Evolutionary conservation across 345 rosid species (phyloP), one percentile per base, ranked within the genome.

Genomic region (Physaria fendleri): DNA sequence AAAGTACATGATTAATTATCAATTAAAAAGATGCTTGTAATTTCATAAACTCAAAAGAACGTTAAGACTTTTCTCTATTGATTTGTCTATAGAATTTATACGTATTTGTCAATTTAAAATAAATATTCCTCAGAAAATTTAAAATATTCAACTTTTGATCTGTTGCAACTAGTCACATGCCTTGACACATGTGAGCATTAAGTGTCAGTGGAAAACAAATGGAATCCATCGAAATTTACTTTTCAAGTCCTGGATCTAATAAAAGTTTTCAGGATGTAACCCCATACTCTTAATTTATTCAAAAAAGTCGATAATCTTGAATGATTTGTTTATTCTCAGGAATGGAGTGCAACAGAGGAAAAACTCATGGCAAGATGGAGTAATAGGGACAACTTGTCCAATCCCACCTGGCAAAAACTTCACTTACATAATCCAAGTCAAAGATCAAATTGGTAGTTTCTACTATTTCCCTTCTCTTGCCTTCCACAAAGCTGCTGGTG

Each of bases 401-500:
- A 89, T 93, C 45, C 85, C 82, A 25, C 95, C 94, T 0, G 87
- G 95, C 21, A 84, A 59, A 76, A 93, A 82, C 74, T 86, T 78
- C 67, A 93, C 99, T 0, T 92, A 88, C 52, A 63, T 75, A 11
- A 76, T 92, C 43, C 98, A 92, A 72, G 85, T 80, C 7, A 92
- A 93, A 72, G 99, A 92, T 42, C 98, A 92, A 61, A 92, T 92
- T 2, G 98, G 97, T 27, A 92, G 85, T 65, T 85, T 75, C 76
- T 92, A 72, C 73, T 92, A 92, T 66, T 88, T 82, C 75, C 97
- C 98, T 9, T 92, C 97, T 18, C 78, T 88, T 42, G 77, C 66
- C 37, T 81, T 92, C 75, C 98, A 93, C 64, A 89, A 88, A 76
- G 96, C 97, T 10, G 99, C 97, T 3, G 99, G 99, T 29, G 97